Percentiles rank a stretch among this genome's conserved stretches.
Conservation (phyloP, 495 filamentous ascomycete species). For the Lichina pygmaea region DNA sequence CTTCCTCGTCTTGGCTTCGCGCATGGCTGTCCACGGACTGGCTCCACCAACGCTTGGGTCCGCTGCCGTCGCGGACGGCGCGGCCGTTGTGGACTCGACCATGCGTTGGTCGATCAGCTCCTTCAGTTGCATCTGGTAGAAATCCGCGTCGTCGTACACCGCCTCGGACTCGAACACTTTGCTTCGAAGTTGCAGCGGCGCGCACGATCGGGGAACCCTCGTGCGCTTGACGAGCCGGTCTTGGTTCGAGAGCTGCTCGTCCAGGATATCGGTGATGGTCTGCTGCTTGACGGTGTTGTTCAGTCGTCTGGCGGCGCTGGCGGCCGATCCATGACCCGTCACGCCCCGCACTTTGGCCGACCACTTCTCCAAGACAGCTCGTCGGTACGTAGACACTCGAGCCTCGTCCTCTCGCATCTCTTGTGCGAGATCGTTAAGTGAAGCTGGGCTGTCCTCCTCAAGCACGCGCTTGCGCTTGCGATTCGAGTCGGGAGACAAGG, state of each 20-base stretch:
- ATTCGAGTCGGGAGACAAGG: constrained; percentile 30
- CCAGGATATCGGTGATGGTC: constrained; percentile 42
- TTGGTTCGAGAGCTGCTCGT: constrained; percentile 39
- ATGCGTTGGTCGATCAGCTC: constrained; percentile 75
- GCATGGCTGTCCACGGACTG: constrained; percentile 26
- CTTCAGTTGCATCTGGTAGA: constrained; percentile 77
- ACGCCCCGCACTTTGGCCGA: constrained; percentile 24
- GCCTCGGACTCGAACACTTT: neutral
- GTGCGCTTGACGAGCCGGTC: constrained; percentile 42
- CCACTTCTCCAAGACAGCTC: constrained; percentile 39
- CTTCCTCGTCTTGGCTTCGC: constrained; percentile 58
- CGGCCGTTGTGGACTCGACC: constrained; percentile 21
- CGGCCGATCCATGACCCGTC: constrained; percentile 10
- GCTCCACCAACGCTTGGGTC: constrained; percentile 11
- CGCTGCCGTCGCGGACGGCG: neutral
- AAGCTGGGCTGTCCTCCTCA: neutral
- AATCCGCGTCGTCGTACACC: constrained; percentile 78
- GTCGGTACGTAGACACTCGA: constrained; percentile 20
- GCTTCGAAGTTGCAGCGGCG: constrained; percentile 34
- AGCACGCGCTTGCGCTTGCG: constrained; percentile 14
- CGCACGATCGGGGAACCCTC: constrained; percentile 40
- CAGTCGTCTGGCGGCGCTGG: constrained; percentile 16
- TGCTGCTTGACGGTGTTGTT: constrained; percentile 16
- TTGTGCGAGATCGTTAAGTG: constrained; percentile 28
- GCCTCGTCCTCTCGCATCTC: constrained; percentile 41